Evolutionary conservation across 2,329 filamentous ascomycete genomes (phyloP).

Genomic region (Alternaria novae-zelandiae): DNA sequence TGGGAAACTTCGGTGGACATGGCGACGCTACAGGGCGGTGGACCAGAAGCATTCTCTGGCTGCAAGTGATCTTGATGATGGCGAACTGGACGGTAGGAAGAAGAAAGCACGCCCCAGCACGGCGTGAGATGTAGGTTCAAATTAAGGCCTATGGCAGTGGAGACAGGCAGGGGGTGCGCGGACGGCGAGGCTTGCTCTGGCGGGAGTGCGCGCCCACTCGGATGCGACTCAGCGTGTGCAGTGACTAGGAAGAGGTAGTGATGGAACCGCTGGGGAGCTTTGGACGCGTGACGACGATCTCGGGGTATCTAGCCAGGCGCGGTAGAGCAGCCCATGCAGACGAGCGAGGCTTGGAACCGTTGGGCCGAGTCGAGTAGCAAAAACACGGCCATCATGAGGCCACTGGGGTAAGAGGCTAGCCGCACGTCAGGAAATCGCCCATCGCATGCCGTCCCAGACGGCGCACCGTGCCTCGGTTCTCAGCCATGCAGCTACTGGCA

Average conservation of each 20-base stretch:
- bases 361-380: slow-evolving; percentile 14
- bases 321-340: slow-evolving; percentile 7
- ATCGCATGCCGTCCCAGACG: not conserved
- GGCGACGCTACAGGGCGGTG: slow-evolving; percentile 23
- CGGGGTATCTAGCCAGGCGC: slow-evolving; percentile 31
- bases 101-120: slow-evolving; percentile 34
- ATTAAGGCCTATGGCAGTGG: slow-evolving; percentile 49
- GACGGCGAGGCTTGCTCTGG: slow-evolving; percentile 39
- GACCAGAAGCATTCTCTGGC: slow-evolving; percentile 45
- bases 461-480: slow-evolving; percentile 24
- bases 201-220: slow-evolving; percentile 40
- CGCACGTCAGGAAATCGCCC: slow-evolving; percentile 1
- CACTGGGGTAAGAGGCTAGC: slow-evolving; percentile 16
- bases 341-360: slow-evolving; percentile 10
- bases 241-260: slow-evolving; percentile 8
- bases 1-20: slow-evolving; percentile 43
- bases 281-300: slow-evolving; percentile 41
- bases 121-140: slow-evolving; percentile 45
- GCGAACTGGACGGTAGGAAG: slow-evolving; percentile 29
- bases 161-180: slow-evolving; percentile 32
- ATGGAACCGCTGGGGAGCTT: slow-evolving; percentile 19
- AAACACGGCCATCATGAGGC: slow-evolving; percentile 24
- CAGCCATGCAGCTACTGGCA: slow-evolving; percentile 15
- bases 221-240: slow-evolving; percentile 36
- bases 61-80: slow-evolving; percentile 17